These are phyloP conservation scores for Corynespora cassiicola DNA, from an alignment of 2,329 filamentous ascomycete species.

Conservation along the genomic window DNA sequence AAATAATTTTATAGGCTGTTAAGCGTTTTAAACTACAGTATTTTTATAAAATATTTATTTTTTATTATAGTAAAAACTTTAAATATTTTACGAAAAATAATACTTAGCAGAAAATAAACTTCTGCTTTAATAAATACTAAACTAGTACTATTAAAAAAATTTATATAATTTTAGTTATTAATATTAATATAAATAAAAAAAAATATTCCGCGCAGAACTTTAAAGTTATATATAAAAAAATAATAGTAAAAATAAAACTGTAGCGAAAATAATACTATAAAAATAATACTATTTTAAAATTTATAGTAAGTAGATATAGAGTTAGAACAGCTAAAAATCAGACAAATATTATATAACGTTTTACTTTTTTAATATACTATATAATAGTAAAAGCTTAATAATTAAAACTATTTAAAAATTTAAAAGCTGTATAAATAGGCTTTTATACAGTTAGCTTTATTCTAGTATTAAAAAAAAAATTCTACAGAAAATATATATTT, in stretches of 20 bases:
- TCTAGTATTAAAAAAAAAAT: constrained; percentile 3
- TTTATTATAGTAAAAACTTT: constrained; percentile 1
- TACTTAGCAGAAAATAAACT: constrained; percentile 1
- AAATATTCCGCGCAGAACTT: neutral
- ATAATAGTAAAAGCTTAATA: constrained; percentile 1
- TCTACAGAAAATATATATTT: constrained; percentile 2
- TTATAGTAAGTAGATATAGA: constrained; percentile 3
- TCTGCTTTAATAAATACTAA: constrained; percentile 2
- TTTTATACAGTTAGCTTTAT: constrained; percentile 4
- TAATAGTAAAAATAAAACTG: constrained; percentile 1
- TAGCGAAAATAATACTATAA: constrained; percentile 1
- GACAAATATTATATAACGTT: constrained; percentile 2
- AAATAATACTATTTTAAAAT: constrained; percentile 1
- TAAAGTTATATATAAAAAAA: neutral
- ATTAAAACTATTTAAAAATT: neutral
- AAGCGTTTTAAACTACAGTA: constrained; percentile 1
- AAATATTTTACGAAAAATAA: constrained; percentile 3
- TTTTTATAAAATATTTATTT: constrained; percentile 2
- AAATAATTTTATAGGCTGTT: constrained; percentile 1
- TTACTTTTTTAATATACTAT: constrained; percentile 2
- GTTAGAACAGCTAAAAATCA: neutral
- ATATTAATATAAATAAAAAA: constrained; percentile 1
- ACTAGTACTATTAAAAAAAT: neutral
- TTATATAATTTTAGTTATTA: constrained; percentile 1
- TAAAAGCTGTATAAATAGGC: constrained; percentile 1